phyloP scores from a whole-genome alignment of 352 stramenopile species.

The Phytophthora uliginosa region DNA sequence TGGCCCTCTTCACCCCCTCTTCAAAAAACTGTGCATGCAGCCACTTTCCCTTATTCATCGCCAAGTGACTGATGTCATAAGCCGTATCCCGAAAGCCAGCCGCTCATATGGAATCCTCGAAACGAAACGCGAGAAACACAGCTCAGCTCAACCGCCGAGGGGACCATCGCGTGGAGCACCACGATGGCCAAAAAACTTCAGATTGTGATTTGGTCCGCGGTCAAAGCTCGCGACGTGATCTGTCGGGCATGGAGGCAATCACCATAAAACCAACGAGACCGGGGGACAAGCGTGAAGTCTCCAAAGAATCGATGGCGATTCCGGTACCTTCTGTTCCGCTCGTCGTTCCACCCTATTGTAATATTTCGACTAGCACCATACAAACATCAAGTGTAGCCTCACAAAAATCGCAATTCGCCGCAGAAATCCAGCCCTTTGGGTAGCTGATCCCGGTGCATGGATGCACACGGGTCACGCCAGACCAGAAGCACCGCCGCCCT shows the following conservation, averaged over 20 bases:
- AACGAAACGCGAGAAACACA: not conserved
- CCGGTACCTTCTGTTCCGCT: not conserved
- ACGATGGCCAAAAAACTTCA: conserved; percentile 1
- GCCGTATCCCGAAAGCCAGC: not conserved
- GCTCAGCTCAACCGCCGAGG: not conserved
- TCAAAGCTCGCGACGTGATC: conserved; percentile 17
- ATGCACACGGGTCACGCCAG: conserved; percentile 23
- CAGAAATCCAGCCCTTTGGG: conserved; percentile 14
- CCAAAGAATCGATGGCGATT: not conserved
- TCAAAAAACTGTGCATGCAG: too few species aligned
- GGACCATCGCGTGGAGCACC: not conserved
- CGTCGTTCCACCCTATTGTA: not conserved
- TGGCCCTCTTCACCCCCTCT: too few species aligned
- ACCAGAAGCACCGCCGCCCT: conserved; percentile 19
- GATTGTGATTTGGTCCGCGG: not conserved
- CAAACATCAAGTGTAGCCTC: conserved; percentile 21
- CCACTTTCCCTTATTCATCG: not conserved
- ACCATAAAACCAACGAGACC: conserved; percentile 25
- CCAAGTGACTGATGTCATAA: not conserved
- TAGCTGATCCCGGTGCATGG: conserved; percentile 23
- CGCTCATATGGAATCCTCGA: not conserved
- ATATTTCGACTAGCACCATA: conserved; percentile 26
- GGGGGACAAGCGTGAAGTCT: not conserved
- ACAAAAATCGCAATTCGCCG: conserved; percentile 8
- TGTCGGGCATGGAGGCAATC: conserved; percentile 17